A percentile compares a stretch with the other conserved stretches of the same genome.
These are phyloP conservation scores for Venturia carpophila DNA, from an alignment of 2,329 filamentous ascomycete species.

Conservation along the genomic window DNA sequence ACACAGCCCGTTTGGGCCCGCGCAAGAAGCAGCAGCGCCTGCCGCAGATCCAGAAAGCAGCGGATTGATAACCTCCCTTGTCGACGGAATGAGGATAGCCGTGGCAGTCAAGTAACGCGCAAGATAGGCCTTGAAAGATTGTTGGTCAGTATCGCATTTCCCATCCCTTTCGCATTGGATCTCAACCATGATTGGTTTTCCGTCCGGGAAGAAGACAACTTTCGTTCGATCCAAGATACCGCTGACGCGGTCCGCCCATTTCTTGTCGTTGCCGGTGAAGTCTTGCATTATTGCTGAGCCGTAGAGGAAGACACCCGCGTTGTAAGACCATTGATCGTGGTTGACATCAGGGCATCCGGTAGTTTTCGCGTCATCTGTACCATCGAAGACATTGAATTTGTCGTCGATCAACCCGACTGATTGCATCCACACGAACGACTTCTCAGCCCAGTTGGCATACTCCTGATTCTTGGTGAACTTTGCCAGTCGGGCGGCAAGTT, in stretches of 20 bases:
- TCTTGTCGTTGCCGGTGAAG: slow-evolving; percentile 30
- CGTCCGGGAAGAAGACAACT: slow-evolving; percentile 47
- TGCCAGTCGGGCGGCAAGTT: slow-evolving; percentile 37
- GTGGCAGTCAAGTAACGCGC: slow-evolving; percentile 52
- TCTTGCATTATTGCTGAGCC: slow-evolving; percentile 53
- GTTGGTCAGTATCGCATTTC: slow-evolving; percentile 63
- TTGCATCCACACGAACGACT: slow-evolving; percentile 30
- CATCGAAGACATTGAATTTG: slow-evolving; percentile 39
- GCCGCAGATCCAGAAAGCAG: slow-evolving; percentile 35
- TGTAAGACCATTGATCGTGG: slow-evolving; percentile 51
- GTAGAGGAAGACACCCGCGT: slow-evolving; percentile 47
- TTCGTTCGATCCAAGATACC: slow-evolving; percentile 48
- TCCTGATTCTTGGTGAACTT: slow-evolving; percentile 38
- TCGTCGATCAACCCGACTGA: slow-evolving; percentile 52
- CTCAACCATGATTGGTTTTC: slow-evolving; percentile 53
- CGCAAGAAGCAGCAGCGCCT: slow-evolving; percentile 38
- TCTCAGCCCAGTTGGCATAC: slow-evolving; percentile 56
- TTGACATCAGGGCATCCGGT: slow-evolving; percentile 41
- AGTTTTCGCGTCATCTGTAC: slow-evolving; percentile 31
- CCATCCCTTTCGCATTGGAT: slow-evolving; percentile 54
- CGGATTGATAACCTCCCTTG: slow-evolving; percentile 31
- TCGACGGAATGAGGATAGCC: slow-evolving; percentile 37
- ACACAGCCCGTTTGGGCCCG: slow-evolving; percentile 37
- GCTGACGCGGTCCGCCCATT: slow-evolving; percentile 52
- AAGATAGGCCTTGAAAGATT: slow-evolving; percentile 69